These are phyloP conservation scores for Penicillium arizonense DNA, from an alignment of 495 filamentous ascomycete species.

Conservation along the genomic window DNA sequence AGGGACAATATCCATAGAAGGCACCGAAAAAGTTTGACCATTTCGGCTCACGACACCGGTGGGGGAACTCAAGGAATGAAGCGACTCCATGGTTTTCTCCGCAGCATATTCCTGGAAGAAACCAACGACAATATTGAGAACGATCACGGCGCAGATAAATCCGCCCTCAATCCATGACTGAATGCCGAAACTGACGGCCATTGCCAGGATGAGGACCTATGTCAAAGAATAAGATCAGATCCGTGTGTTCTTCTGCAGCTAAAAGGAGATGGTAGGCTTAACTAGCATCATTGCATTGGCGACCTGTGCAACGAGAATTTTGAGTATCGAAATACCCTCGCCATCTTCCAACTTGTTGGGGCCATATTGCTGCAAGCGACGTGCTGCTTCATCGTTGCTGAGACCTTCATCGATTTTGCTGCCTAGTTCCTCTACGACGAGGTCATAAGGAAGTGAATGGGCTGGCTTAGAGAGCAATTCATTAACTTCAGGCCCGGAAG, in stretches of 20 bases:
- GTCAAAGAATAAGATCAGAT: slow-evolving; percentile 23
- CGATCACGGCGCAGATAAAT: slow-evolving; percentile 61
- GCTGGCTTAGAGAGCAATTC: slow-evolving; percentile 40
- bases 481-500: too few species aligned
- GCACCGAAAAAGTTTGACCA: slow-evolving; percentile 46
- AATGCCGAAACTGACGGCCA: slow-evolving; percentile 65
- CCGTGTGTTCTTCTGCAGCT: slow-evolving; percentile 7
- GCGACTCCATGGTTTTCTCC: slow-evolving; percentile 70
- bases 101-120: slow-evolving; percentile 67
- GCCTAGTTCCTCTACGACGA: slow-evolving; percentile 52
- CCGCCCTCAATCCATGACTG: slow-evolving; percentile 66
- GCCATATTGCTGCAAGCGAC: slow-evolving; percentile 50
- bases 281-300: slow-evolving; percentile 60
- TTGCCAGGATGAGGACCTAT: slow-evolving; percentile 61
- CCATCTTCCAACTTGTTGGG: slow-evolving; percentile 54
- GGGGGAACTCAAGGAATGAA: slow-evolving; percentile 57
- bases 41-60: slow-evolving; percentile 53
- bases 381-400: slow-evolving; percentile 47
- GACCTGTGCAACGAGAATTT: slow-evolving; percentile 52
- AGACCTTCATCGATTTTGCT: slow-evolving; percentile 56
- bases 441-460: slow-evolving; percentile 53
- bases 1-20: slow-evolving; percentile 51
- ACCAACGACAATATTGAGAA: slow-evolving; percentile 63
- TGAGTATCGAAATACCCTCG: slow-evolving; percentile 43
- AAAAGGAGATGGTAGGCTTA: slow-evolving; percentile 3